Percentiles rank a stretch among this genome's conserved stretches.
Conservation (phyloP, 192 early-diverging fungal species). For the Allomyces macrogynus region DNA sequence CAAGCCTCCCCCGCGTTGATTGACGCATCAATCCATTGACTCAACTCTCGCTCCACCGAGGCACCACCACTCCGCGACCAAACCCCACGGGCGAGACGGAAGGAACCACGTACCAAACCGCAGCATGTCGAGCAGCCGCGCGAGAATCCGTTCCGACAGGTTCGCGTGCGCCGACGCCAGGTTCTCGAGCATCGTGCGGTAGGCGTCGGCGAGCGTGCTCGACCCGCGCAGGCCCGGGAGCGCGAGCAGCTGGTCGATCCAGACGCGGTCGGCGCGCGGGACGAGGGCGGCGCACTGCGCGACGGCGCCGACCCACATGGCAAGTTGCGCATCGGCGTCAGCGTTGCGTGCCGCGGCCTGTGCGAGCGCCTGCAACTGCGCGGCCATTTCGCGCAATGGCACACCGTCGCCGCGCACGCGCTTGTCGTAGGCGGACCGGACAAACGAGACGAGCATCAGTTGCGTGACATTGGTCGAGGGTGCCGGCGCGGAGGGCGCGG, state of each 20-base stretch:
- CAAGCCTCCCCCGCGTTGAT: no score
- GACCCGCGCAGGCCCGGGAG: background rate
- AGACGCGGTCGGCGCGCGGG: background rate
- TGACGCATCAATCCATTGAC: no score
- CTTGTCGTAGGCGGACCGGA: background rate
- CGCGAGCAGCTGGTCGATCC: background rate
- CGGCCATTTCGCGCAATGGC: background rate
- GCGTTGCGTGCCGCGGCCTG: background rate
- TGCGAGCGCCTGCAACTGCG: background rate
- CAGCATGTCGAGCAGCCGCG: background rate
- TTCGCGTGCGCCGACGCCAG: background rate
- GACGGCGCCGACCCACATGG: background rate
- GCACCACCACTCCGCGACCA: background rate
- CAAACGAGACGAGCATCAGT: background rate
- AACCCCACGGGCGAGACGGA: background rate
- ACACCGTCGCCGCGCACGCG: background rate
- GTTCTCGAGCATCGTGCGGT: background rate
- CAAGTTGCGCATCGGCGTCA: background rate
- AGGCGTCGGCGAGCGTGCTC: background rate
- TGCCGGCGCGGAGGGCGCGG: background rate
- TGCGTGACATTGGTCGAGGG: background rate
- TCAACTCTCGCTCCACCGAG: no score
- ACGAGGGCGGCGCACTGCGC: background rate
- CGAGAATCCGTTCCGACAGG: background rate
- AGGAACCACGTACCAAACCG: background rate